A percentile compares a stretch with the other conserved stretches of the same genome.
These are phyloP conservation scores for Epichloe coenophiala DNA, from an alignment of 2,329 filamentous ascomycete genomes.

Conservation along the genomic window DNA sequence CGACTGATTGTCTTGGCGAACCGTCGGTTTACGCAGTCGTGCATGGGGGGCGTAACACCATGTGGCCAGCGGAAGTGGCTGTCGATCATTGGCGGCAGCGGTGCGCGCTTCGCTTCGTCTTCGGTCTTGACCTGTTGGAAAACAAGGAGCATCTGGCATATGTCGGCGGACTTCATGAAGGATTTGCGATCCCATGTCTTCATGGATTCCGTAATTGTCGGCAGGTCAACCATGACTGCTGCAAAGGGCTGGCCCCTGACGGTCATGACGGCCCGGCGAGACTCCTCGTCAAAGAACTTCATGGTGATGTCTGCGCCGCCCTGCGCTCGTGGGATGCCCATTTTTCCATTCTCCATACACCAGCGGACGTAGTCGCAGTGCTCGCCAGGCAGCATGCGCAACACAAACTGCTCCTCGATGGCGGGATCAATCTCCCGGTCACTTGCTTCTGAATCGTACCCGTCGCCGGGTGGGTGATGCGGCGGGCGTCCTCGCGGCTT, in stretches of 20 bases:
- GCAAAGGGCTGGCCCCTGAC: constrained; percentile 62
- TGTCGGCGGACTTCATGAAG: constrained; percentile 79
- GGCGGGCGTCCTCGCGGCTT: constrained; percentile 57
- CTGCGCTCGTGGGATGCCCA: constrained; percentile 49
- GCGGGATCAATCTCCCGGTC: constrained; percentile 78
- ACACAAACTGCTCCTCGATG: constrained; percentile 77
- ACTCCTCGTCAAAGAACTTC: constrained; percentile 63
- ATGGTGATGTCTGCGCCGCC: constrained; percentile 68
- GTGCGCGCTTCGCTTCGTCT: constrained; percentile 48
- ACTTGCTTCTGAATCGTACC: constrained; percentile 92
- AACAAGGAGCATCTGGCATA: constrained; percentile 80
- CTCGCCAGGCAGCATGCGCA: constrained; percentile 77
- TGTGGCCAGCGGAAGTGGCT: constrained; percentile 64
- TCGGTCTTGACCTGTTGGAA: constrained; percentile 54
- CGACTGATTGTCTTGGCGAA: constrained; percentile 75
- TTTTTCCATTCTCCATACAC: constrained; percentile 61
- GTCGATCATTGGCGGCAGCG: constrained; percentile 61
- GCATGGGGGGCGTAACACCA: constrained; percentile 78
- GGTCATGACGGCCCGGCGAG: constrained; percentile 57
- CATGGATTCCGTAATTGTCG: constrained; percentile 79
- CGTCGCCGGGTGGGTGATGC: constrained; percentile 62
- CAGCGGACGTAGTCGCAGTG: constrained; percentile 74
- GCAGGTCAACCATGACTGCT: constrained; percentile 67
- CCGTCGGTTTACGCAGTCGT: constrained; percentile 66
- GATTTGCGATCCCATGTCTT: constrained; percentile 85